Evolutionary conservation across 2,329 filamentous ascomycete genomes (phyloP), one percentile per base, ranked within the genome.

Genomic region (Penicillium hordei): DNA sequence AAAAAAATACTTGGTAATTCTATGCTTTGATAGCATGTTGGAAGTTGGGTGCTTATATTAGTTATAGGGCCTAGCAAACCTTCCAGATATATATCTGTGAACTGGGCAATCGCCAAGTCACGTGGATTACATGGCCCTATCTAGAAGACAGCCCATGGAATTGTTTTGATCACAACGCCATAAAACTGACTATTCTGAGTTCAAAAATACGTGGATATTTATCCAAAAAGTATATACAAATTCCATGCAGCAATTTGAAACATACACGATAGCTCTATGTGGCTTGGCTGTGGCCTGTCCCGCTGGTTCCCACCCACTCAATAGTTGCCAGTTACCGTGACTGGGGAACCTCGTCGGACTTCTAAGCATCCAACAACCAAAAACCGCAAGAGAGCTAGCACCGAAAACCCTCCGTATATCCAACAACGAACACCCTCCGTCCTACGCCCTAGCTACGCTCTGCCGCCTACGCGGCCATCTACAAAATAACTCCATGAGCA

Each of bases 91-190:
- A 31, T 29, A 29, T 21, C 1, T 34, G 4, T 34, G 44, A 25
- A 25, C 45, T 43, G 5, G 31, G 15, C 5, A 34, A 34, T 34
- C 9, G 1, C n/a, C 7, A 3, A 29, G 31, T 53, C 50, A 53
- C 50, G 40, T 53, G 50, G 17, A 38, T 17, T 10, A 1, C 2
- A 1, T 19, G 31, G 21, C 50, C 50, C 50, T 53, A 53, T 21
- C 9, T 38, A 4, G 7, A 5, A 21, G 21, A 46, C 17, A 2
- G 2, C 29, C 5, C 2, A 33, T 25, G 0, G 5, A 15, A 21
- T 50, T 51, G 2, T 25, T 29, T 29, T 9, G 25, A 43, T n/a
- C 27, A 33, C 1, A 6, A n/a, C 27, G 6, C 8, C 13, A 34
- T n/a, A 12, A 7, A 23, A n/a, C n/a, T 4, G 3, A n/a, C 0